phyloP scores from a whole-genome alignment of 345 rosid genomes.

The Melaleuca alternifolia region DNA sequence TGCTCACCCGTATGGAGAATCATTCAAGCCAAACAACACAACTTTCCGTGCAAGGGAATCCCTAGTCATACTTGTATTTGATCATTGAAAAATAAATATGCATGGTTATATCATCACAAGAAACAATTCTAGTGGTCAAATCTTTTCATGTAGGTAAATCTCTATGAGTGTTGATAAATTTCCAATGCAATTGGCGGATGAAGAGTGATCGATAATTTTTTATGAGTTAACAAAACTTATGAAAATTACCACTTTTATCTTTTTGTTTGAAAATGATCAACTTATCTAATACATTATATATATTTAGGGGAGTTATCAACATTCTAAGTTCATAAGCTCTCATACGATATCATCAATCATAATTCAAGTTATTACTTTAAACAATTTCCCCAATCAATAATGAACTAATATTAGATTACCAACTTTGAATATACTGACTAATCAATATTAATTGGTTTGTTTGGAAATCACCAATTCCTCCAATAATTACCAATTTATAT shows the following conservation, averaged over 20 bases:
- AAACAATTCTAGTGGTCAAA: neutral
- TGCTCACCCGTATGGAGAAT: neutral
- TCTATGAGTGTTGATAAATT: neutral
- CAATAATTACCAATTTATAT: neutral
- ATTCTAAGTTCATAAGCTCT: neutral
- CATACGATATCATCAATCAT: neutral
- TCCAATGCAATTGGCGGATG: neutral
- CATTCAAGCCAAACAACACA: neutral
- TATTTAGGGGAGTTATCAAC: neutral
- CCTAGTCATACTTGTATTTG: neutral
- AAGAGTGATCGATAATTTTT: neutral
- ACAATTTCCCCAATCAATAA: neutral
- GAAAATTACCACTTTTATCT: neutral
- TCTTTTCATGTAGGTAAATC: neutral
- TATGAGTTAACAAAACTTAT: neutral
- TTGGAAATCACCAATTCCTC: neutral
- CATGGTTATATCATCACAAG: neutral
- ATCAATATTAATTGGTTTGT: neutral
- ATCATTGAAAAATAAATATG: neutral
- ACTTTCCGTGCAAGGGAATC: neutral
- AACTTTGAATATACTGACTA: neutral
- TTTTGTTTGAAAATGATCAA: neutral
- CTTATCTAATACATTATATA: neutral
- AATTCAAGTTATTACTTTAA: neutral
- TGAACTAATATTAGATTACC: neutral